Conservation (phyloP, 1,139 yeast genomes). For the Zygoascus hellenicus region DNA sequence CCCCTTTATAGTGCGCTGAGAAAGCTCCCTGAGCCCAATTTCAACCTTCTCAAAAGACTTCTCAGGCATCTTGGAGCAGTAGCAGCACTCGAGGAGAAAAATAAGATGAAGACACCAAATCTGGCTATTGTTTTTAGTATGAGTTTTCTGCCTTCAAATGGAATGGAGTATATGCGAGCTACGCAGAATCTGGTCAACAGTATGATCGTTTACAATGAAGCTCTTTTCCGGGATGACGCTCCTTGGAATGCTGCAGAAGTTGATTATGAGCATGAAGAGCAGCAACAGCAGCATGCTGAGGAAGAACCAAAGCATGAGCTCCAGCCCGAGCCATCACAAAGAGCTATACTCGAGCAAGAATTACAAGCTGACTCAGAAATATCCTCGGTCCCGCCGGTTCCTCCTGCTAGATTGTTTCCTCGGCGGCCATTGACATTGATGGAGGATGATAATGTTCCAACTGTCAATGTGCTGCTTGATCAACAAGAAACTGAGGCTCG, state of each 20-base stretch:
- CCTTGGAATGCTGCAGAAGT: neutral
- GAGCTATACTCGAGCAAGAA: neutral
- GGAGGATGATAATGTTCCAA: neutral
- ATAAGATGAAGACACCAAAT: conserved; percentile 76
- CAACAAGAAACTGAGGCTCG: too few relatives aligned
- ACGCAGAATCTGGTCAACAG: conserved; percentile 37
- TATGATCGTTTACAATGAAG: conserved; percentile 30
- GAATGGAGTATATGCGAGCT: conserved; percentile 30
- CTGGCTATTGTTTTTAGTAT: conserved; percentile 70
- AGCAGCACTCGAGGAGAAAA: conserved; percentile 51
- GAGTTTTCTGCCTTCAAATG: conserved; percentile 43
- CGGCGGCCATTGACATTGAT: neutral
- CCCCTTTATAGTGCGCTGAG: conserved; percentile 30
- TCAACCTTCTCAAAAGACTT: conserved; percentile 59
- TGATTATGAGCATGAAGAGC: neutral
- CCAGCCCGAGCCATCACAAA: neutral
- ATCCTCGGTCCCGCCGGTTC: neutral
- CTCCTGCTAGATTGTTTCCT: too few relatives aligned
- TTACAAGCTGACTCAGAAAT: neutral
- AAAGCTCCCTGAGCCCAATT: conserved; percentile 59
- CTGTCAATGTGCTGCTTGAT: too few relatives aligned
- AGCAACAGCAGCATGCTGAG: neutral
- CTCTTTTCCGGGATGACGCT: conserved; percentile 26
- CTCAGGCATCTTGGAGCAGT: conserved; percentile 61
- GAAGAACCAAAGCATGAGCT: neutral